Base-by-base conservation (phyloP, 2,329 filamentous ascomycete genomes). In the Colletotrichum endophyticum region DNA sequence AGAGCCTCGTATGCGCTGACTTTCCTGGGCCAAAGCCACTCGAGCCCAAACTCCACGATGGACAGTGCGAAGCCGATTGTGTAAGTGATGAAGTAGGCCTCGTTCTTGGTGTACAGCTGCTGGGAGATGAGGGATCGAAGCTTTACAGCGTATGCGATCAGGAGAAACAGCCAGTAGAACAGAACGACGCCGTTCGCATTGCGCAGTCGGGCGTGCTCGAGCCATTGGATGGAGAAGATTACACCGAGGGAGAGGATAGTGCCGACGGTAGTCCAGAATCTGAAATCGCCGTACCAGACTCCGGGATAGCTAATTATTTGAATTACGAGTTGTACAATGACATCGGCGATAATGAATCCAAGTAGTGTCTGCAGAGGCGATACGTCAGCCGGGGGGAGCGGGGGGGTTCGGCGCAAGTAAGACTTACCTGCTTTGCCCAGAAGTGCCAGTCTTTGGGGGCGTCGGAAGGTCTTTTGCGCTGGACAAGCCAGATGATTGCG, bases 371-470 rank as follows among this genome's bases (percentile, higher is more conserved):
- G 78, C 5, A 22, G 25, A 64, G 44, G 59, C 72, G 63, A 59
- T 4, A 27, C 39, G 77, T 81, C 67, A 79, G 77, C 67, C 63
- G 3, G 12, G 8, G 32, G 28, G 12, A 6, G 15, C 19, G 19
- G 16, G 22, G 32, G 25, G 27, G 25, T 15, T n/a, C 30, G 66
- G 39, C 53, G 53, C 25, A 63, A n/a, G 7, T 15, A 34, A 63
- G 56, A 83, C 90, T 80, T 88, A 97, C 95, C 91, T 98, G 89
- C 86, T 99, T 99, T 13, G 93, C 88, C 89, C 95, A 98, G 84
- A 99, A 99, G 84, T 97, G 95, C 93, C 94, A 95, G 84, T 98
- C 94, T 89, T 95, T 98, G 79, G 91, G 88, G 22, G 96, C 91
- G 1, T 91, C 90, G 70, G 92, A 82, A 49, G 93, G 88, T 69